phyloP scores from a whole-genome alignment of 164 flowering plant species.

The Liriodendron chinense region DNA sequence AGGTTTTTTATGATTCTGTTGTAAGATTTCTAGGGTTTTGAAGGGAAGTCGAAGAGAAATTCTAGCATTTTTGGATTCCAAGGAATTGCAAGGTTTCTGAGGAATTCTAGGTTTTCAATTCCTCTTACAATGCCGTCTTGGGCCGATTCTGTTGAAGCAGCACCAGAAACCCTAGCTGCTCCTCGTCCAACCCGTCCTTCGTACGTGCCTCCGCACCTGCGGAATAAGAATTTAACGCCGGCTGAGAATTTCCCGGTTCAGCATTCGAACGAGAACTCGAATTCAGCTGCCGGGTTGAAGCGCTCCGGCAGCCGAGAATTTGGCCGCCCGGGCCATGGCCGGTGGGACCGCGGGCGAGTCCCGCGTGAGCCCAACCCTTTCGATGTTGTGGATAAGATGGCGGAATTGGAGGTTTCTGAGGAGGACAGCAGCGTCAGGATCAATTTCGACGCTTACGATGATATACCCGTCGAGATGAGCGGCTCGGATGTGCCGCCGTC shows the following conservation, averaged over 20 bases:
- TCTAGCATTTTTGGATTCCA: not conserved
- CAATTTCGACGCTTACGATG: slow-evolving; percentile 52
- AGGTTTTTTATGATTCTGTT: not conserved
- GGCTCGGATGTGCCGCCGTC: slow-evolving; percentile 44
- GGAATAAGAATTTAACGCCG: not conserved
- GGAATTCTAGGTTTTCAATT: not conserved
- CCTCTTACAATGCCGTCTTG: slow-evolving; percentile 9
- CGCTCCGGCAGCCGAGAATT: not conserved
- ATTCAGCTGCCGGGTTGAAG: not conserved
- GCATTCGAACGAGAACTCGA: not conserved
- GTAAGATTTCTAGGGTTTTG: not conserved
- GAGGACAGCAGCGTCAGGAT: slow-evolving; percentile 13
- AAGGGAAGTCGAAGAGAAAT: not conserved
- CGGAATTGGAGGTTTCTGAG: slow-evolving; percentile 22
- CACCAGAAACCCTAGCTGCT: not conserved
- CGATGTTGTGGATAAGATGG: slow-evolving; percentile 24
- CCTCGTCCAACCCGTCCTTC: slow-evolving; percentile 8
- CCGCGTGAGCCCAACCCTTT: slow-evolving; percentile 24
- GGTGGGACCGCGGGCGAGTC: not conserved
- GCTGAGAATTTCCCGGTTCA: not conserved
- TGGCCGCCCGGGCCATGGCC: not conserved
- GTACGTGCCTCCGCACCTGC: slow-evolving; percentile 15
- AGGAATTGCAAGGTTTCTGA: not conserved
- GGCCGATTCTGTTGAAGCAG: slow-evolving; percentile 13
- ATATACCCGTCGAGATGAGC: slow-evolving; percentile 47